These are phyloP conservation scores for Plasmodium cynomolgi DNA, from an alignment of 169 alveolate species.

Conservation along the genomic window DNA sequence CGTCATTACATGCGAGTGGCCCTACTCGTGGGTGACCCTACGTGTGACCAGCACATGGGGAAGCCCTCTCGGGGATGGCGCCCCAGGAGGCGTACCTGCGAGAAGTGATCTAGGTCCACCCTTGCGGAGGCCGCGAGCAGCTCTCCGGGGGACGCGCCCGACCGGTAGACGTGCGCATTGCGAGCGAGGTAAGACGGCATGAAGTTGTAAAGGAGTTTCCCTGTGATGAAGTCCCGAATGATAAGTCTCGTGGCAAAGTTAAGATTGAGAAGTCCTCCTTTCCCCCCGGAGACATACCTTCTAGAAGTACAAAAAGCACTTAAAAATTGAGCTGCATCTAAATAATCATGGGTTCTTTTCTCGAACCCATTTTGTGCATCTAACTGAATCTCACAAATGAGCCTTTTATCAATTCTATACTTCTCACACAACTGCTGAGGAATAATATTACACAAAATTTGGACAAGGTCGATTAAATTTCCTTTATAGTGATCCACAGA, in stretches of 20 bases:
- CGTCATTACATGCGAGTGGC: not conserved
- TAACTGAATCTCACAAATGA: constrained; percentile 41
- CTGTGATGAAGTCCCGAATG: constrained; percentile 94
- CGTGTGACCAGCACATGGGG: too few species aligned
- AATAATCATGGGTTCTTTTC: constrained; percentile 77
- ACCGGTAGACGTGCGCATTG: not conserved
- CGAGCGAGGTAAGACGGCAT: constrained; percentile 71
- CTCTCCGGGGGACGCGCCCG: not conserved
- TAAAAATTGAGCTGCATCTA: constrained; percentile 87
- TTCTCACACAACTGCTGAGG: constrained; percentile 87
- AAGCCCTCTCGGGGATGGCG: too few species aligned
- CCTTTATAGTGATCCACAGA: constrained; percentile 96
- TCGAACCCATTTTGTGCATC: constrained; percentile 76
- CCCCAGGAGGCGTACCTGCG: not conserved
- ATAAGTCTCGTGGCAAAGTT: constrained; percentile 95
- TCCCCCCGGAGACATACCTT: constrained; percentile 89
- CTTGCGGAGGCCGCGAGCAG: not conserved
- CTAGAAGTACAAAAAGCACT: constrained; percentile 87
- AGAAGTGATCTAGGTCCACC: not conserved
- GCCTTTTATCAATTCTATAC: constrained; percentile 70
- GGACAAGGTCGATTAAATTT: constrained; percentile 93
- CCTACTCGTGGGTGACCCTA: too few species aligned
- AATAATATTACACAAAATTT: constrained; percentile 93
- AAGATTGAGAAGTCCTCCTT: constrained; percentile 96
- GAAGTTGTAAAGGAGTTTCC: constrained; percentile 90